These are phyloP conservation scores for Cercospora sesami DNA, from an alignment of 2,329 filamentous ascomycete genomes.

Conservation along the genomic window DNA sequence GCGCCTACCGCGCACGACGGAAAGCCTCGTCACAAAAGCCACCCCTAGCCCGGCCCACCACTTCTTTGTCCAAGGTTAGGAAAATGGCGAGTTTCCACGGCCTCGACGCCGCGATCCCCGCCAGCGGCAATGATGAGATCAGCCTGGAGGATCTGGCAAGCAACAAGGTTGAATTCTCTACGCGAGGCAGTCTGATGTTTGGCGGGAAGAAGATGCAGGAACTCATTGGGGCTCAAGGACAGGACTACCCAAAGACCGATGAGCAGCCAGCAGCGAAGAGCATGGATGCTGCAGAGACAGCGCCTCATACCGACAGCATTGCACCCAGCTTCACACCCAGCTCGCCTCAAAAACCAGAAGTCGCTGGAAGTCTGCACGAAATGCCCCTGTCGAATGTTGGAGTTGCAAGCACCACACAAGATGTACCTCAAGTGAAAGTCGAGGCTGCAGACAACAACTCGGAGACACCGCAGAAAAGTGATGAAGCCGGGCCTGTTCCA, in stretches of 20 bases:
- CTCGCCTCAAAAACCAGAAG: background rate
- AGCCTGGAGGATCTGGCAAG: constrained; percentile 55
- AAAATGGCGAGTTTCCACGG: constrained; percentile 46
- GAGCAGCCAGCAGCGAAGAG: background rate
- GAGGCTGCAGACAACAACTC: background rate
- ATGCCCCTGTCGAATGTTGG: background rate
- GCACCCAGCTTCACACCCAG: background rate
- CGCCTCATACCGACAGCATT: background rate
- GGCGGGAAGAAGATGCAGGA: constrained; percentile 52
- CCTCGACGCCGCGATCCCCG: constrained; percentile 58
- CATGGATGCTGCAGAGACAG: background rate
- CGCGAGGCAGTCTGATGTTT: constrained; percentile 60
- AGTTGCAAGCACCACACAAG: background rate
- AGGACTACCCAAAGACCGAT: constrained; percentile 8
- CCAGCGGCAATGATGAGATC: constrained; percentile 49
- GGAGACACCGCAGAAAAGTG: background rate
- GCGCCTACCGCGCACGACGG: background rate
- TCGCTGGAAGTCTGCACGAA: background rate
- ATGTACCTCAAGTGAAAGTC: background rate
- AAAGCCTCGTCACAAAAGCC: constrained; percentile 2
- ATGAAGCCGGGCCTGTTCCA: background rate
- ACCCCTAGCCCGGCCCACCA: constrained; percentile 12
- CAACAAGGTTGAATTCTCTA: constrained; percentile 59
- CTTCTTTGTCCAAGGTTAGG: constrained; percentile 7
- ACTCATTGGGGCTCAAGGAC: constrained; percentile 32